These are phyloP conservation scores for Aspergillus ruber DNA, from an alignment of 2,329 filamentous ascomycete genomes.

Conservation along the genomic window DNA sequence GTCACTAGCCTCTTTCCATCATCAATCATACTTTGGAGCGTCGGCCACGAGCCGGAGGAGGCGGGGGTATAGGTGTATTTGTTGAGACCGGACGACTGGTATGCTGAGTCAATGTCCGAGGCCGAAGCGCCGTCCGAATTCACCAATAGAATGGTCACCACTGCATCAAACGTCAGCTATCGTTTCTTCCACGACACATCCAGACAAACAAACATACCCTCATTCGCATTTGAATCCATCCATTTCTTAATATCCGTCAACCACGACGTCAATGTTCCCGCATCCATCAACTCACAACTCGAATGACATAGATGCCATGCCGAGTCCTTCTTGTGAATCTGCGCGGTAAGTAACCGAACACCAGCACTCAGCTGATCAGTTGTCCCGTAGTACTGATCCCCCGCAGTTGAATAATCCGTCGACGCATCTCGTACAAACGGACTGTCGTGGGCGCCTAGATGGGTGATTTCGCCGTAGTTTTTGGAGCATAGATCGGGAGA, in stretches of 20 bases:
- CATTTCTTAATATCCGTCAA: constrained; percentile 58
- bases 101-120: constrained; percentile 50
- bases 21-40: constrained; percentile 62
- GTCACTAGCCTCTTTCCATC: constrained; percentile 59
- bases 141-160: constrained; percentile 67
- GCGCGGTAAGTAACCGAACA: constrained; percentile 63
- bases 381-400: constrained; percentile 66
- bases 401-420: constrained; percentile 57
- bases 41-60: constrained; percentile 56
- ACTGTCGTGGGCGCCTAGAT: constrained; percentile 70
- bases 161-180: constrained; percentile 23
- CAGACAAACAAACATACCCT: constrained; percentile 32
- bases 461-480: constrained; percentile 68
- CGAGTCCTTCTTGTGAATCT: constrained; percentile 59
- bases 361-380: constrained; percentile 65
- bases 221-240: constrained; percentile 64
- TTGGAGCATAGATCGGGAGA: constrained; percentile 65
- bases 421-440: constrained; percentile 62
- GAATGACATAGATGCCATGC: constrained; percentile 65
- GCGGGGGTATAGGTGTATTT: constrained; percentile 55
- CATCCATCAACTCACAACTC: constrained; percentile 61
- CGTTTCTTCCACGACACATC: neutral
- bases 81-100: constrained; percentile 54
- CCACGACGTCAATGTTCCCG: constrained; percentile 60
- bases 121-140: constrained; percentile 58